Evolutionary conservation across 345 rosid genomes (phyloP).

Genomic region (Pugionium dolabratum): DNA sequence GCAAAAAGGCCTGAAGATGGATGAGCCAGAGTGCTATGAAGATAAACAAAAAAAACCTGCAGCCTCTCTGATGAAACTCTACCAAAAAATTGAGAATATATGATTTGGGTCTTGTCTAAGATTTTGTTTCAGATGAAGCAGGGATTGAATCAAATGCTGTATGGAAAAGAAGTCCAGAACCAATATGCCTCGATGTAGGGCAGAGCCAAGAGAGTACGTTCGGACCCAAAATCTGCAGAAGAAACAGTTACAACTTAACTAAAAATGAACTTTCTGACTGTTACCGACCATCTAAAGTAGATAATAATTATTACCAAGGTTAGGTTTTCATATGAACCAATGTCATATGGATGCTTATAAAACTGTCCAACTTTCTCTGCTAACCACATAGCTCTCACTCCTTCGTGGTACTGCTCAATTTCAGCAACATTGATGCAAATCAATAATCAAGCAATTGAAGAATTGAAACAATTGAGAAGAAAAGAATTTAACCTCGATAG

Average conservation of each 20-base stretch:
- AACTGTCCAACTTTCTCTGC: constrained; percentile 86
- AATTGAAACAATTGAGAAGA: not conserved
- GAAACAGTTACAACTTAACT: constrained; percentile 10
- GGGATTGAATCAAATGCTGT: constrained; percentile 53
- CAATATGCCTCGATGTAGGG: constrained; percentile 62
- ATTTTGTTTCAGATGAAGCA: constrained; percentile 38
- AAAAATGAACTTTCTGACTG: not conserved
- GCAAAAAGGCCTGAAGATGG: constrained; percentile 17
- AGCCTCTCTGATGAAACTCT: constrained; percentile 15
- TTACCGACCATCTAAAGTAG: constrained; percentile 7
- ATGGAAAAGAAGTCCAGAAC: constrained; percentile 73
- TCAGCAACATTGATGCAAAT: constrained; percentile 9
- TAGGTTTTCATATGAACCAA: constrained; percentile 69
- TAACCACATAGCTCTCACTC: constrained; percentile 92
- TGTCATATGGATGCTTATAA: constrained; percentile 86
- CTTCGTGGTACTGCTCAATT: constrained; percentile 78
- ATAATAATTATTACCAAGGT: constrained; percentile 49
- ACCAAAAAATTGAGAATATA: constrained; percentile 5
- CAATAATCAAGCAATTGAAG: too few relatives aligned
- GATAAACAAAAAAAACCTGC: constrained; percentile 10
- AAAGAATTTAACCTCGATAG: constrained; percentile 66
- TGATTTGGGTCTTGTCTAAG: constrained; percentile 18
- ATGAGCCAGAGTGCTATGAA: constrained; percentile 16
- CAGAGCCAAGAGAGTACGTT: constrained; percentile 73
- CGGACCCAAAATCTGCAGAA: constrained; percentile 75